A percentile compares a stretch with the other conserved stretches of the same genome.
Conservation (phyloP, 345 rosid genomes). For the Ceriops zippeliana region DNA sequence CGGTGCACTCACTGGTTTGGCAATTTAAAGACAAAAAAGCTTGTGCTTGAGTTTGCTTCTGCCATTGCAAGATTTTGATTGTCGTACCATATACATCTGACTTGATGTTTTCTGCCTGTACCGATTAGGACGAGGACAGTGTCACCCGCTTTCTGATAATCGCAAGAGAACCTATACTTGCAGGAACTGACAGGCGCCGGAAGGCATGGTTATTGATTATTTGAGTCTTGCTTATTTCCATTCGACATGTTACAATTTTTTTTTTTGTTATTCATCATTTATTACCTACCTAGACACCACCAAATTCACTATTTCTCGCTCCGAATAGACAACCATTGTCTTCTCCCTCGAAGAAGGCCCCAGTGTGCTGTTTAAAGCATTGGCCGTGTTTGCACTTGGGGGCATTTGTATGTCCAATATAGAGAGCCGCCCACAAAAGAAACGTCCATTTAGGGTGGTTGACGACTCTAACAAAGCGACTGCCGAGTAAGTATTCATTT, state of each 20-base stretch:
- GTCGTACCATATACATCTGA: not conserved
- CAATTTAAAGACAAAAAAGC: too few relatives aligned
- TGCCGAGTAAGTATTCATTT: slow-evolving; percentile 54
- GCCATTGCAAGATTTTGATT: too few relatives aligned
- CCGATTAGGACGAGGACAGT: slow-evolving; percentile 61
- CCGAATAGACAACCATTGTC: slow-evolving; percentile 76
- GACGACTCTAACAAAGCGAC: slow-evolving; percentile 73
- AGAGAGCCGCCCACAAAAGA: slow-evolving; percentile 81
- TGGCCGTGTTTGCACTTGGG: slow-evolving; percentile 80
- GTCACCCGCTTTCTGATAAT: slow-evolving; percentile 85
- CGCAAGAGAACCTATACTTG: slow-evolving; percentile 82
- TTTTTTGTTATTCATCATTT: not conserved
- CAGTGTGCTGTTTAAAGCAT: slow-evolving; percentile 74
- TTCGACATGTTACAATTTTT: not conserved
- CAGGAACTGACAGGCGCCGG: slow-evolving; percentile 58
- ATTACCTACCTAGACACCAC: not conserved
- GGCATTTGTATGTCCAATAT: slow-evolving; percentile 77
- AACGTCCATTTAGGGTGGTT: slow-evolving; percentile 65
- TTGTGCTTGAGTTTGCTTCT: too few relatives aligned
- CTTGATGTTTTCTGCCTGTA: slow-evolving; percentile 4
- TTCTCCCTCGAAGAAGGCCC: slow-evolving; percentile 92
- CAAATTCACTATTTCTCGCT: slow-evolving; percentile 3
- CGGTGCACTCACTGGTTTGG: too few relatives aligned
- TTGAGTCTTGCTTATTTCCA: not conserved
- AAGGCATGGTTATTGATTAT: slow-evolving; percentile 43